These are phyloP conservation scores for Kwoniella botswanensis DNA, from an alignment of 768 basidiomycete genomes.

Conservation along the genomic window DNA sequence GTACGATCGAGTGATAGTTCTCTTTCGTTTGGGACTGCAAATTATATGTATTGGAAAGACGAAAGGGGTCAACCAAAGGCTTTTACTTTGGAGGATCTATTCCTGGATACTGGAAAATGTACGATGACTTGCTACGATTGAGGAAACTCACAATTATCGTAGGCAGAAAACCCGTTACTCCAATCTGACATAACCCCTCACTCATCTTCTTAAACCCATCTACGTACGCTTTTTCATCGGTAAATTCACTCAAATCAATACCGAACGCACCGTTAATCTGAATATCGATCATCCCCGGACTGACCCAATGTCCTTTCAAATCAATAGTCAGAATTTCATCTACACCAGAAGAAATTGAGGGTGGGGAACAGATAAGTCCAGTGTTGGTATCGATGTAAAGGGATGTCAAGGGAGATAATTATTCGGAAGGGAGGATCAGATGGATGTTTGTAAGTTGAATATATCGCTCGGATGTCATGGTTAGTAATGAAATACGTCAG, in stretches of 20 bases:
- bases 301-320: constrained; percentile 76
- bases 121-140: no score
- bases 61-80: neutral
- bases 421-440: constrained; percentile 7
- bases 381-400: constrained; percentile 60
- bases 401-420: constrained; percentile 1
- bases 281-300: constrained; percentile 84
- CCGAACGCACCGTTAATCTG: constrained; percentile 80
- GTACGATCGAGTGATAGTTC: constrained; percentile 14
- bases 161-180: constrained; percentile 78
- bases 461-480: constrained; percentile 4
- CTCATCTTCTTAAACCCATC: constrained; percentile 73
- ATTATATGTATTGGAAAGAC: no score
- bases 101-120: no score
- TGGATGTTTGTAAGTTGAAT: constrained; percentile 5
- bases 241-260: constrained; percentile 51
- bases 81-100: no score
- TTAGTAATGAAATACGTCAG: neutral
- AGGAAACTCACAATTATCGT: constrained; percentile 23
- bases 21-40: constrained; percentile 18
- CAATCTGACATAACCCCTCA: constrained; percentile 79
- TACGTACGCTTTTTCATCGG: constrained; percentile 61
- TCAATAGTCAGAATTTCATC: constrained; percentile 61
- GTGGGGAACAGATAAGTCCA: constrained; percentile 67
- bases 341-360: constrained; percentile 11